A percentile compares a stretch with the other conserved stretches of the same genome.
phyloP scores from a whole-genome alignment of 129 eudicot genomes.

The Saussurea involucrata region DNA sequence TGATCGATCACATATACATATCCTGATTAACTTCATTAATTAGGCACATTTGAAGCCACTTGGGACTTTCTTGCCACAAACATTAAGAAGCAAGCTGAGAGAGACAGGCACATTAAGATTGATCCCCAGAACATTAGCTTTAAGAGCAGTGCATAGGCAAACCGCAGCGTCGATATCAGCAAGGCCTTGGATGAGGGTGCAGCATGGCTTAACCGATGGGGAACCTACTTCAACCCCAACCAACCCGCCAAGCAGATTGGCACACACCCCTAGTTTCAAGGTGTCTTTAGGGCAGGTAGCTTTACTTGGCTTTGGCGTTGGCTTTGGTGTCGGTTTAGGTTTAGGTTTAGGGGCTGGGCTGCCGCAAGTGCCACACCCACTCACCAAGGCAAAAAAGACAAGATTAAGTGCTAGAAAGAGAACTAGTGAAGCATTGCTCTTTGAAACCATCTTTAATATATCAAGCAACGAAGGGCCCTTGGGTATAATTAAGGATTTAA shows the following conservation, averaged over 20 bases:
- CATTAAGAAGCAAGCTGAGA: conserved; percentile 51
- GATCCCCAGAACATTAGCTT: conserved; percentile 50
- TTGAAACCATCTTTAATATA: conserved; percentile 34
- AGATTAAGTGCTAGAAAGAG: conserved; percentile 45
- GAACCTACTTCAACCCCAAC: conserved; percentile 20
- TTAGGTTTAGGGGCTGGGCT: conserved; percentile 31
- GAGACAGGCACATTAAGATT: conserved; percentile 54
- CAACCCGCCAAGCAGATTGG: conserved; percentile 26
- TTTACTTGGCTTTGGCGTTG: conserved; percentile 1
- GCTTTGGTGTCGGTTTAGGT: background rate
- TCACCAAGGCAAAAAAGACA: conserved; percentile 39
- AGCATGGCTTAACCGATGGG: conserved; percentile 44
- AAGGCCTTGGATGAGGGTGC: conserved; percentile 47
- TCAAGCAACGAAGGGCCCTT: background rate
- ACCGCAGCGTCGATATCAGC: conserved; percentile 54
- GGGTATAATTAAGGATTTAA: too few relatives aligned
- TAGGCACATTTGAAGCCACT: conserved; percentile 47
- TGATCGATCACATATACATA: background rate
- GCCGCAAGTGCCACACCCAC: conserved; percentile 27
- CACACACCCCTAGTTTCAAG: conserved; percentile 38
- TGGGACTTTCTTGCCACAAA: conserved; percentile 46
- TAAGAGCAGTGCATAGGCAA: conserved; percentile 68
- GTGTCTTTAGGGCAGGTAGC: conserved; percentile 33
- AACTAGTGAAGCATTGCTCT: conserved; percentile 16
- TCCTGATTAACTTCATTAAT: background rate